phyloP scores from a whole-genome alignment of 768 basidiomycete species.

The Kwoniella bestiolae region DNA sequence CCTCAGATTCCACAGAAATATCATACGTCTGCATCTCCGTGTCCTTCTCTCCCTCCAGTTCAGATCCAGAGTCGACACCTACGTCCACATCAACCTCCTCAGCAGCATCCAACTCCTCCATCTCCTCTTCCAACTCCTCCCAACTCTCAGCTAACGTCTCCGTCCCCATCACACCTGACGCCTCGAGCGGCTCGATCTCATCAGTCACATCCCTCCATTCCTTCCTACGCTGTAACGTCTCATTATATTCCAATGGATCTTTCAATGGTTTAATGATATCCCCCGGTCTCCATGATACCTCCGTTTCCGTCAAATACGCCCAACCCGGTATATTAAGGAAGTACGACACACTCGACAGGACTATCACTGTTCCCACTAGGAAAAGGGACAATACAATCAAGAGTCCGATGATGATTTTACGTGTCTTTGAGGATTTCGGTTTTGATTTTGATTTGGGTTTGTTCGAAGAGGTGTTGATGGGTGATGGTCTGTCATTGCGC shows the following conservation, averaged over 20 bases:
- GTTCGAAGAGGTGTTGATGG: not conserved
- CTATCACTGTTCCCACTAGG: conserved; percentile 84
- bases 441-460: conserved; percentile 7
- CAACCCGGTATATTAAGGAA: conserved; percentile 78
- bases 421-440: conserved; percentile 17
- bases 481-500: not conserved
- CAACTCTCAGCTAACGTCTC: conserved; percentile 25
- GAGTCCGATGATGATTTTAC: conserved; percentile 59
- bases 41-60: not conserved
- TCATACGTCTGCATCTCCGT: conserved; percentile 15
- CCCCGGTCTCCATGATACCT: conserved; percentile 65
- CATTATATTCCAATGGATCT: conserved; percentile 15
- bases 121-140: conserved; percentile 32
- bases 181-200: not conserved
- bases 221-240: conserved; percentile 4
- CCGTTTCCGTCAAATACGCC: conserved; percentile 78
- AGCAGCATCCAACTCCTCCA: conserved; percentile 27
- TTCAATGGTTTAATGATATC: conserved; percentile 62
- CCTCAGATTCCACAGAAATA: conserved; percentile 7
- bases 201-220: conserved; percentile 15
- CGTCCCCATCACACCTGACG: conserved; percentile 12
- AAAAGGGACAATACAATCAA: conserved; percentile 71
- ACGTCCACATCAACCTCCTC: conserved; percentile 19
- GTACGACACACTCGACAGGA: conserved; percentile 87
- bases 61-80: not conserved